These are phyloP conservation scores for Wickerhamiella domercqiae DNA, from an alignment of 805 yeast genomes.

Conservation along the genomic window DNA sequence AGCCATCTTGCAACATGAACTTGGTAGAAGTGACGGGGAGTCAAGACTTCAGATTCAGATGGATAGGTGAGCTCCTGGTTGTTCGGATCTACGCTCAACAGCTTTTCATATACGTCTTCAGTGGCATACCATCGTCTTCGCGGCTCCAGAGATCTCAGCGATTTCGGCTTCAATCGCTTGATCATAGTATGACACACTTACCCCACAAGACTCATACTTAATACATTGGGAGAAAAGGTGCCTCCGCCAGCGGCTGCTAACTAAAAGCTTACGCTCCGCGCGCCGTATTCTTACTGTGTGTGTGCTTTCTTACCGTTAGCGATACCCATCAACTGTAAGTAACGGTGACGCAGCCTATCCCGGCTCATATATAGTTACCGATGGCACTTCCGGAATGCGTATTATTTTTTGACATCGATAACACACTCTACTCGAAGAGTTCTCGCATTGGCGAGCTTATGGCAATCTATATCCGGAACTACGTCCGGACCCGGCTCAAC, in stretches of 20 bases:
- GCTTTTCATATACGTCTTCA: conserved; percentile 1
- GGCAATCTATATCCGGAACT: conserved; percentile 73
- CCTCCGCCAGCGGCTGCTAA: too few species aligned
- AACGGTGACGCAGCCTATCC: too few species aligned
- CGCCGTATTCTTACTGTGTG: too few species aligned
- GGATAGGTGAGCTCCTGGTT: conserved; percentile 11
- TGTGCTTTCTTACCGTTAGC: too few species aligned
- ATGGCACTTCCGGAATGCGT: too few species aligned
- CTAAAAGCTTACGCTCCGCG: too few species aligned
- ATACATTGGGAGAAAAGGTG: too few species aligned
- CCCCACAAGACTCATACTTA: too few species aligned
- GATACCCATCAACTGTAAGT: too few species aligned
- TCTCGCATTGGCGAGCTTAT: conserved; percentile 69
- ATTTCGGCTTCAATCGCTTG: background rate
- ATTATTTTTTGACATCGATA: conserved; percentile 87
- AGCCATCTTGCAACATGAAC: conserved; percentile 49
- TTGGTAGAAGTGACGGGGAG: conserved; percentile 74
- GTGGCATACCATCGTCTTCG: background rate
- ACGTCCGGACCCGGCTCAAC: conserved; percentile 49
- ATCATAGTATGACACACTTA: background rate
- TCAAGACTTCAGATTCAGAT: conserved; percentile 20
- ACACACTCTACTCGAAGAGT: conserved; percentile 67
- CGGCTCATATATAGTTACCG: too few species aligned
- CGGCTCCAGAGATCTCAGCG: background rate
- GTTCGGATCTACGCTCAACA: conserved; percentile 6